These are phyloP conservation scores for Leishmania mexicana DNA, from an alignment of 208 protist genomes.

Conservation along the genomic window DNA sequence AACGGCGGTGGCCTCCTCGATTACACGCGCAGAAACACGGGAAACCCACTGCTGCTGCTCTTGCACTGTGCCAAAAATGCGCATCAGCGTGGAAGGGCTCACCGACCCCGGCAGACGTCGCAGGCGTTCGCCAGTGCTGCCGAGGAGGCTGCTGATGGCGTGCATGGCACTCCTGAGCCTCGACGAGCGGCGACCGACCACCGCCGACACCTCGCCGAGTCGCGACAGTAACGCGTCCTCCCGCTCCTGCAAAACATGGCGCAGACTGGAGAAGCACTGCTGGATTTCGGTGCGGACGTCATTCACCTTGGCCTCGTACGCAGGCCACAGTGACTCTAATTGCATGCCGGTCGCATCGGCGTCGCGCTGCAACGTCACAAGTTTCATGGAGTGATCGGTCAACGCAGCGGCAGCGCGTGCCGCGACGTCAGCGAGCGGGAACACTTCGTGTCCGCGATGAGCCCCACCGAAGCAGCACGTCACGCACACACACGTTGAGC, in stretches of 20 bases:
- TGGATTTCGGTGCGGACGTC: conserved; percentile 37
- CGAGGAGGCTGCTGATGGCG: conserved; percentile 20
- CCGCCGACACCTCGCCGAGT: conserved; percentile 13
- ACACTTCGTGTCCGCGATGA: conserved; percentile 67
- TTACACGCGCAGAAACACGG: conserved; percentile 2
- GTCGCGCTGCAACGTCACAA: conserved; percentile 12
- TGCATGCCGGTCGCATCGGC: conserved; percentile 6
- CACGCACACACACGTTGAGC: conserved; percentile 55
- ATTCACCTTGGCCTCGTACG: conserved; percentile 29
- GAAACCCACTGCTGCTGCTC: conserved; percentile 20
- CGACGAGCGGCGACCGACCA: conserved; percentile 13
- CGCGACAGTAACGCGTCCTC: conserved; percentile 40
- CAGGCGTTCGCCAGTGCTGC: background rate
- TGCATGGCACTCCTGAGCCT: conserved; percentile 7
- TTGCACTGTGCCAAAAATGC: conserved; percentile 1
- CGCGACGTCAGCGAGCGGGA: conserved; percentile 45
- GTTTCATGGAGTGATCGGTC: conserved; percentile 16
- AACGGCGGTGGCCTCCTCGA: conserved; percentile 17
- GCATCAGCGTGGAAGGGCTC: conserved; percentile 28
- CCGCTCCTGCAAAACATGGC: conserved; percentile 37
- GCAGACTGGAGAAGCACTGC: conserved; percentile 40
- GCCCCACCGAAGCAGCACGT: conserved; percentile 71
- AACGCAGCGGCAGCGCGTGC: conserved; percentile 9
- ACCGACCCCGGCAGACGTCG: conserved; percentile 3
- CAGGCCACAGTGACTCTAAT: conserved; percentile 13